Percentiles rank a stretch among this genome's conserved stretches.
Conservation (phyloP, 2,329 filamentous ascomycete genomes). For the Huntiella decipiens region DNA sequence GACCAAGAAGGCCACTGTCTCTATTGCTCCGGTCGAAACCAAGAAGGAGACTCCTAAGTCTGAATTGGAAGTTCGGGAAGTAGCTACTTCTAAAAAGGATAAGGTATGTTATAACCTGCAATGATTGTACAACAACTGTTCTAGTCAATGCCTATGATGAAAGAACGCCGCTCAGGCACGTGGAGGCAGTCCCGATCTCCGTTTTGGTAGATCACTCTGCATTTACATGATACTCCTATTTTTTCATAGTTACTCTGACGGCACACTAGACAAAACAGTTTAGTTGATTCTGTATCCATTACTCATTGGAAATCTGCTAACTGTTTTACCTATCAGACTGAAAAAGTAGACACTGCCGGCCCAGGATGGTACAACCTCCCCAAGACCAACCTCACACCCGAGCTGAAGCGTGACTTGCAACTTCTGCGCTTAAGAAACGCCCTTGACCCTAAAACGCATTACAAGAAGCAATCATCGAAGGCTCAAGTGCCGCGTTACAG, state of each 20-base stretch:
- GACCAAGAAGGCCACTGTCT: constrained; percentile 1
- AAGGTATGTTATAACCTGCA: constrained; percentile 16
- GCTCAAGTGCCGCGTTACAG: constrained; percentile 57
- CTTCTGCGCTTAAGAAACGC: constrained; percentile 76
- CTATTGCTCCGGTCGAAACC: not conserved
- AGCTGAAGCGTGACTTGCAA: constrained; percentile 77
- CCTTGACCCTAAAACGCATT: constrained; percentile 73
- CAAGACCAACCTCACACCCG: constrained; percentile 62
- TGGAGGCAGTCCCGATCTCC: constrained; percentile 23
- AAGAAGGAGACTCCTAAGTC: not conserved
- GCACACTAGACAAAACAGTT: not conserved
- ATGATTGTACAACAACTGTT: constrained; percentile 5
- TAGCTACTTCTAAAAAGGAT: not conserved
- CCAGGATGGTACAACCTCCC: constrained; percentile 76
- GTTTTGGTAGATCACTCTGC: constrained; percentile 33
- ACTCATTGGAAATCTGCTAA: no score
- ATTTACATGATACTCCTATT: constrained; percentile 34
- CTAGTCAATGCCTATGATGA: constrained; percentile 20
- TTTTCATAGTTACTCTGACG: constrained; percentile 60
- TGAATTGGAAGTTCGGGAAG: constrained; percentile 6
- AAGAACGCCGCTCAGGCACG: constrained; percentile 20
- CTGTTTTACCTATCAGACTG: not conserved
- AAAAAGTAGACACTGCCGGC: constrained; percentile 40
- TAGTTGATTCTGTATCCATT: no score
- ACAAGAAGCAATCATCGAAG: constrained; percentile 45